Conservation (phyloP, 2,329 filamentous ascomycete species). For the Albifimbria verrucaria region DNA sequence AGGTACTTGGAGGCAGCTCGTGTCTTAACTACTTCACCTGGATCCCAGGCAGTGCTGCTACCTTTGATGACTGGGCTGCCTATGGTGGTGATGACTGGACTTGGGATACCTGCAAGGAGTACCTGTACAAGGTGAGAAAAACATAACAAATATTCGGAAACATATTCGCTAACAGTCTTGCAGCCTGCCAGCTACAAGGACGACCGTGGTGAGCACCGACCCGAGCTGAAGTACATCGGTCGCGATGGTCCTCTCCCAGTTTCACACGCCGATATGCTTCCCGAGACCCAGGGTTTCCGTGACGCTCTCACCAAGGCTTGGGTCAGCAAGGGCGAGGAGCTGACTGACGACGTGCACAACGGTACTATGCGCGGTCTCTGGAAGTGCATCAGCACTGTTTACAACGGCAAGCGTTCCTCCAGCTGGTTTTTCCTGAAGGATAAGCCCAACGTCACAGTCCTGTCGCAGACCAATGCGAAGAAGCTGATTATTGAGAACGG, state of each 20-base stretch:
- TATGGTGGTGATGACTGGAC: too few relatives aligned
- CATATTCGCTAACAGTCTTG: not conserved
- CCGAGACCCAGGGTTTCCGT: constrained; percentile 49
- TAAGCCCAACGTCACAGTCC: constrained; percentile 53
- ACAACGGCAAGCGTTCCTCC: constrained; percentile 52
- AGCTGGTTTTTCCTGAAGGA: constrained; percentile 48
- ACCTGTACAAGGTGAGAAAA: constrained; percentile 43
- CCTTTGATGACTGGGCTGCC: too few relatives aligned
- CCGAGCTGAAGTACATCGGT: constrained; percentile 49
- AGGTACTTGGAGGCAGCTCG: too few relatives aligned
- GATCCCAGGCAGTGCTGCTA: too few relatives aligned
- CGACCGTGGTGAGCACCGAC: constrained; percentile 41
- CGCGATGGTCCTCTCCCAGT: constrained; percentile 49
- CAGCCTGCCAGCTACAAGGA: constrained; percentile 53
- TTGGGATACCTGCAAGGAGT: constrained; percentile 43
- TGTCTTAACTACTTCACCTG: too few relatives aligned
- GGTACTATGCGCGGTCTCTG: constrained; percentile 52
- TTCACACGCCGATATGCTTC: constrained; percentile 50
- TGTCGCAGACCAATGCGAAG: constrained; percentile 47
- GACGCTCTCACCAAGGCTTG: constrained; percentile 48
- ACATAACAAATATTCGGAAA: too few relatives aligned
- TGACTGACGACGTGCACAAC: constrained; percentile 54
- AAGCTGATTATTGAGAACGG: constrained; percentile 48
- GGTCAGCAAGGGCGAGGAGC: constrained; percentile 45
- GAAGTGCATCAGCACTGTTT: constrained; percentile 53